These are phyloP conservation scores for Starmerella vitae DNA, from an alignment of 805 yeast species.

Conservation along the genomic window DNA sequence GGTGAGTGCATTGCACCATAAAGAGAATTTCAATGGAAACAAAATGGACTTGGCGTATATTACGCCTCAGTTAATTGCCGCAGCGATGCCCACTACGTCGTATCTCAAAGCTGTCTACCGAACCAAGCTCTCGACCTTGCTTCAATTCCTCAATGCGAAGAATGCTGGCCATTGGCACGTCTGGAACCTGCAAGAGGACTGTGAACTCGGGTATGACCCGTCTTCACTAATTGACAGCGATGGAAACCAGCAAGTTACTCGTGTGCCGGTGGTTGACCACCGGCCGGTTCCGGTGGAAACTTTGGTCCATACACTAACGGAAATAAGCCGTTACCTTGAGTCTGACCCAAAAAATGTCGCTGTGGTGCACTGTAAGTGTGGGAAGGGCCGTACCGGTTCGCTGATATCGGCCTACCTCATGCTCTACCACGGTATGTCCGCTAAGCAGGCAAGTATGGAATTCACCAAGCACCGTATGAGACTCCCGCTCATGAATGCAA, in stretches of 20 bases:
- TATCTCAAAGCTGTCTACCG: conserved; percentile 36
- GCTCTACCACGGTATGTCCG: conserved; percentile 30
- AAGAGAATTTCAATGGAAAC: background rate
- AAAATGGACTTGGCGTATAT: conserved; percentile 54
- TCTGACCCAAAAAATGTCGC: conserved; percentile 36
- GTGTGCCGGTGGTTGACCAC: conserved; percentile 63
- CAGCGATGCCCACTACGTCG: conserved; percentile 56
- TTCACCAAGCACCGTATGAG: conserved; percentile 51
- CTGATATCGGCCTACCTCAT: conserved; percentile 59
- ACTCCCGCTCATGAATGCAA: conserved; percentile 45
- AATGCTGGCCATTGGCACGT: conserved; percentile 55
- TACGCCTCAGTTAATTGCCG: conserved; percentile 49
- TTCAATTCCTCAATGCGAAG: conserved; percentile 33
- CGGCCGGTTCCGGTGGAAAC: conserved; percentile 51
- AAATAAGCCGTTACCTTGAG: conserved; percentile 35
- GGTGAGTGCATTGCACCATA: conserved; percentile 9
- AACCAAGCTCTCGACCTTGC: conserved; percentile 39
- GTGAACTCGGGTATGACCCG: conserved; percentile 31
- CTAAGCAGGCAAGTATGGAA: conserved; percentile 36
- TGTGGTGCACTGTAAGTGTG: conserved; percentile 75
- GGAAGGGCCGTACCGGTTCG: conserved; percentile 84
- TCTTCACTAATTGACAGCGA: conserved; percentile 22
- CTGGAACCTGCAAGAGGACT: conserved; percentile 58
- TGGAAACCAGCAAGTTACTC: conserved; percentile 24
- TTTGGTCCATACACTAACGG: conserved; percentile 34